Conservation (phyloP, 2,329 filamentous ascomycete genomes). For the Cordyceps javanica region DNA sequence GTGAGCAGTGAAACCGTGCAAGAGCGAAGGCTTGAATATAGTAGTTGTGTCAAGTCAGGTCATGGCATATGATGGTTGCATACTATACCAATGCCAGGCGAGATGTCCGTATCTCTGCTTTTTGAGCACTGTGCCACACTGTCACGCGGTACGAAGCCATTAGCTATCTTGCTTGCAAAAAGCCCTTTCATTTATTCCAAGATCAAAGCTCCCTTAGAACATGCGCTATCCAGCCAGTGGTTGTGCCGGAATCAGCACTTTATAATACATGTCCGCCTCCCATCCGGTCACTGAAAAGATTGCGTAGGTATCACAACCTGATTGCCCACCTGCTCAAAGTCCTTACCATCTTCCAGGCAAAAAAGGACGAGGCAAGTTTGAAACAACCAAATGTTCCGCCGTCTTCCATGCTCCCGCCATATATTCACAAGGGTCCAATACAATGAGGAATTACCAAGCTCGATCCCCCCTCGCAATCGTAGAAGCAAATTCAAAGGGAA, state of each 20-base stretch:
- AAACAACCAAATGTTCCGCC: not conserved
- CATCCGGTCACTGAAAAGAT: not conserved
- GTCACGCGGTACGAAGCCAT: not conserved
- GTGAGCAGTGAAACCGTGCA: no score
- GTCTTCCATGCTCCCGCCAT: not conserved
- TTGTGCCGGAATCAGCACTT: not conserved
- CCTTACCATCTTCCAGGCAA: slow-evolving; percentile 15
- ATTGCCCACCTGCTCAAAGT: not conserved
- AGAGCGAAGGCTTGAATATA: no score
- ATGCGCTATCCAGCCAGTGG: not conserved
- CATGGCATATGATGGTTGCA: no score
- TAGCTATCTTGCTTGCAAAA: not conserved
- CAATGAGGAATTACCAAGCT: not conserved
- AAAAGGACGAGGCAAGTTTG: slow-evolving; percentile 7
- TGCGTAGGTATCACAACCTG: not conserved
- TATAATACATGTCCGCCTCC: slow-evolving; percentile 6
- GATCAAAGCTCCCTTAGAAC: not conserved
- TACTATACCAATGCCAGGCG: no score
- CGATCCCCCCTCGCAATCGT: not conserved
- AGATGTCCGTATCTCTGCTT: not conserved
- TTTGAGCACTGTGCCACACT: not conserved
- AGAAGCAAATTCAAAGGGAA: not conserved
- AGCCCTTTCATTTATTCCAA: not conserved
- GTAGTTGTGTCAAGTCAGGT: no score
- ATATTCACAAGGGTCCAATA: not conserved